Evolutionary conservation across 352 stramenopile species (phyloP), one percentile per base, ranked within the genome.

Genomic region (Pythium aphanidermatum): DNA sequence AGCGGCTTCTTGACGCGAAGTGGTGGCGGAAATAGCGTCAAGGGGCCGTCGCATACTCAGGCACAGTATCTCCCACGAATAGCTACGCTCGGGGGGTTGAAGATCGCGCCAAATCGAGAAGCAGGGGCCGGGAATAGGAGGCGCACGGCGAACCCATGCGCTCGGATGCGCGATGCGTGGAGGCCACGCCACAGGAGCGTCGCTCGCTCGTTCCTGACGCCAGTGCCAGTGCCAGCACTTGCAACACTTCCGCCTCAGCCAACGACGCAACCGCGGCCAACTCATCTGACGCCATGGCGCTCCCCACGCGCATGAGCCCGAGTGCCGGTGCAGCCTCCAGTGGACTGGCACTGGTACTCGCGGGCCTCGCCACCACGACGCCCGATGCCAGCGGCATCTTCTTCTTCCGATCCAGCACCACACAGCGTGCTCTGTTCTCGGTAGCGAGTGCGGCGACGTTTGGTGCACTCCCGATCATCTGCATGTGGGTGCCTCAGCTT

Each of bases 401-500:
- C n/a, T 72, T 78, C 25, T 75, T 69, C 44, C 55, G 62, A 10
- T 44, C 64, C 2, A 71, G 49, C 30, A 3, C 40, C 1, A 41
- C 60, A n/a, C 75, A 78, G 36, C 48, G 42, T 31, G 61, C 55
- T n/a, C 45, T 83, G 2, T 81, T 78, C 36, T 24, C 65, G 16
- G 53, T 72, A 20, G 53, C 45, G 5, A 70, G 75, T 28, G 47
- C 70, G 12, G 39, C 70, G 13, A 64, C 71, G 5, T 60, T 63
- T 9, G 75, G 75, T 3, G 49, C 68, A 14, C 28, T 91, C 20
- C 63, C 65, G 1, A 21, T 74, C 29, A 28, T 78, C 19, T 62
- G 56, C 23, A 55, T 71, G 19, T 91, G 75, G 74, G 48, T 77
- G 29, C 78, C 78, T 7, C 65, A 76, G 42, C 67, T 75, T 42